Evolutionary conservation across 768 basidiomycete species (phyloP), one percentile per base, ranked within the genome.

Genomic region (Gelatoporia subvermispora): DNA sequence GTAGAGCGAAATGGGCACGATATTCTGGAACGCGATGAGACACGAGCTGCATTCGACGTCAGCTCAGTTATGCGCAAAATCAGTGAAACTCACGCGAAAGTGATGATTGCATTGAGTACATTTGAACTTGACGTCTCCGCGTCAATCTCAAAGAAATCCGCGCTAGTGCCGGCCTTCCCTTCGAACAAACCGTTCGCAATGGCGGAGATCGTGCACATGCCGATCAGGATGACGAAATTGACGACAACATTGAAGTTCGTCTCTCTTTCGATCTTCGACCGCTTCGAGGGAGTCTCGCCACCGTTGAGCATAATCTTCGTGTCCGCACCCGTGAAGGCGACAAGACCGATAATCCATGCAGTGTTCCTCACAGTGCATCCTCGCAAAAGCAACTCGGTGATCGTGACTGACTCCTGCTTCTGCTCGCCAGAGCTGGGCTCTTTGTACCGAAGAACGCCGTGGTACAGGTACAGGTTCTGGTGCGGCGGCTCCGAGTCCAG

Each of bases 211-310:
- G 82, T 54, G 65, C 93, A 96, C 75, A 97, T 88, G 35, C 77
- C 43, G 36, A 84, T 62, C 48, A 98, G 72, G 51, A 96, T 67
- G 37, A 76, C 68, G 62, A 97, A 97, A 67, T 97, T 98, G 71
- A 96, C 88, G 43, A 94, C 71, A 55, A 97, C 95, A 61, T 97
- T 98, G 75, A 93, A 95, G 67, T 95, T 98, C 8, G 95, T 98
- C 74, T 98, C 95, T 70, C 83, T 88, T 72, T 97, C 93, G 62
- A 98, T 97, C 75, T 94, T 98, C 60, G 86, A 90, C 50, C 91
- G 85, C 62, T 98, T 98, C n/a, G 88, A 92, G 1, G 94, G 93
- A 1, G 93, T 97, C 13, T 84, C 85, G 17, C 94, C 93, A 28
- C 90, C 89, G 55, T 94, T 94, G 50, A 92, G 69, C 80, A 91